phyloP scores from a whole-genome alignment of 176 grass and related monocot species.

The Bothriochloa decipiens region DNA sequence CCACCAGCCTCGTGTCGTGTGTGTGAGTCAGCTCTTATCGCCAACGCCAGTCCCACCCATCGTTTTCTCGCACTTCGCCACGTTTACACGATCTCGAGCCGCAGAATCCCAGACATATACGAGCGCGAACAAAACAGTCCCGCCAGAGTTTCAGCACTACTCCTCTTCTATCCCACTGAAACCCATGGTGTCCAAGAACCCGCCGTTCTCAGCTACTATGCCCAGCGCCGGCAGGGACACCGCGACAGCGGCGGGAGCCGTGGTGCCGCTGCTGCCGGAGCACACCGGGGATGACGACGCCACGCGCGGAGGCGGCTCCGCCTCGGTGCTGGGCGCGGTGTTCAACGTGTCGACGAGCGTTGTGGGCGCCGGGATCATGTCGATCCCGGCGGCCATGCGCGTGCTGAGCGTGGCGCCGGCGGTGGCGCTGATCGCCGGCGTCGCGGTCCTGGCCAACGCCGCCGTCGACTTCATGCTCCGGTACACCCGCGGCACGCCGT shows the following conservation, averaged over 20 bases:
- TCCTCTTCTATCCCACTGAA: no score
- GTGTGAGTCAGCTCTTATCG: constrained; percentile 63
- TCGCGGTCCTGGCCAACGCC: constrained; percentile 55
- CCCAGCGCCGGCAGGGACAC: neutral
- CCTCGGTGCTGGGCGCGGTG: constrained; percentile 68
- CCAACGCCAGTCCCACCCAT: neutral
- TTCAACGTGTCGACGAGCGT: constrained; percentile 89
- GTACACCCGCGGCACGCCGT: constrained; percentile 53
- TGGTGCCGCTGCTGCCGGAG: constrained; percentile 18
- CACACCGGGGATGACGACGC: neutral
- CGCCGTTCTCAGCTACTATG: neutral
- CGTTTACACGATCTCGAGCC: constrained; percentile 26
- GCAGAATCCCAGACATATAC: constrained; percentile 30
- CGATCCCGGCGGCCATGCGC: constrained; percentile 77
- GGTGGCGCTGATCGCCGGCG: constrained; percentile 48
- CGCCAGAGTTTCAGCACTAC: neutral
- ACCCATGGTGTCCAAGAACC: constrained; percentile 39
- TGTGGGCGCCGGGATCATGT: constrained; percentile 94
- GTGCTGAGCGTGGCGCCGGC: constrained; percentile 75
- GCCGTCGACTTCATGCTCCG: constrained; percentile 67
- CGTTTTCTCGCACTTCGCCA: constrained; percentile 23
- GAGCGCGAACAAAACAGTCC: neutral
- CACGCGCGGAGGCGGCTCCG: neutral
- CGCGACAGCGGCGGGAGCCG: neutral
- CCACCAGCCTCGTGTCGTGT: neutral